Percentiles rank a stretch among this genome's conserved stretches.
These are phyloP conservation scores for Fomes fomentarius DNA, from an alignment of 1,284 basidiomycete species.

Conservation along the genomic window DNA sequence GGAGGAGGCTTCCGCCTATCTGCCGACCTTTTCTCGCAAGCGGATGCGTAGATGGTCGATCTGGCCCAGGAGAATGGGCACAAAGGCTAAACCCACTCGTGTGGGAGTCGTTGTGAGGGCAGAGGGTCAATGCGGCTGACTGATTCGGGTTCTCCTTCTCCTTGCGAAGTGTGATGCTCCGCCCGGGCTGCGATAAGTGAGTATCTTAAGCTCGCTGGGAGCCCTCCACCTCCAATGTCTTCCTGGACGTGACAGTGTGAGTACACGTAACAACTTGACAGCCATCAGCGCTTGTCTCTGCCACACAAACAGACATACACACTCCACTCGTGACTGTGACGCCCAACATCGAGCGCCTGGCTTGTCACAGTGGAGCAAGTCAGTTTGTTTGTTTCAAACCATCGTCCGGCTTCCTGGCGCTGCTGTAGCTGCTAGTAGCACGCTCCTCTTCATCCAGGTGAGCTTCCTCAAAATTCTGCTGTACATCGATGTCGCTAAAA, in stretches of 20 bases:
- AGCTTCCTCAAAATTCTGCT: not conserved
- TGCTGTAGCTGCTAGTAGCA: not conserved
- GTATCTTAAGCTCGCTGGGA: too few relatives aligned
- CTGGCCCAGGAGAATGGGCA: conserved; percentile 9
- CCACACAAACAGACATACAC: conserved; percentile 5
- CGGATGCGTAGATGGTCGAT: conserved; percentile 5
- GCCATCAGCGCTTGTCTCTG: not conserved
- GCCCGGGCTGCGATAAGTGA: not conserved
- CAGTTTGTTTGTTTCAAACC: conserved; percentile 9
- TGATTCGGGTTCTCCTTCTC: conserved; percentile 4
- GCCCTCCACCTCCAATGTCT: too few relatives aligned
- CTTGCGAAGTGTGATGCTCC: conserved; percentile 21
- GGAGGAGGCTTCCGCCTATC: conserved; percentile 2
- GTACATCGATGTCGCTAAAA: not conserved
- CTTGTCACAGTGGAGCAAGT: conserved; percentile 17
- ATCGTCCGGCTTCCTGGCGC: not conserved
- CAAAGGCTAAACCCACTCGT: conserved; percentile 27
- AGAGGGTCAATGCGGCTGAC: conserved; percentile 8
- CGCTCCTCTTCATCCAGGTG: not conserved
- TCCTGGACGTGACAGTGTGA: too few relatives aligned
- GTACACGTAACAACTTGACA: not conserved
- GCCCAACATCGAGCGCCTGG: conserved; percentile 5
- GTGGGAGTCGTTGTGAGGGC: conserved; percentile 13
- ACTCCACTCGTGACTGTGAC: conserved; percentile 19
- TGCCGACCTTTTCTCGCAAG: conserved; percentile 2